Evolutionary conservation across 2,329 filamentous ascomycete species (phyloP), one percentile per base, ranked within the genome.

Genomic region (Basipetospora chlamydospora): DNA sequence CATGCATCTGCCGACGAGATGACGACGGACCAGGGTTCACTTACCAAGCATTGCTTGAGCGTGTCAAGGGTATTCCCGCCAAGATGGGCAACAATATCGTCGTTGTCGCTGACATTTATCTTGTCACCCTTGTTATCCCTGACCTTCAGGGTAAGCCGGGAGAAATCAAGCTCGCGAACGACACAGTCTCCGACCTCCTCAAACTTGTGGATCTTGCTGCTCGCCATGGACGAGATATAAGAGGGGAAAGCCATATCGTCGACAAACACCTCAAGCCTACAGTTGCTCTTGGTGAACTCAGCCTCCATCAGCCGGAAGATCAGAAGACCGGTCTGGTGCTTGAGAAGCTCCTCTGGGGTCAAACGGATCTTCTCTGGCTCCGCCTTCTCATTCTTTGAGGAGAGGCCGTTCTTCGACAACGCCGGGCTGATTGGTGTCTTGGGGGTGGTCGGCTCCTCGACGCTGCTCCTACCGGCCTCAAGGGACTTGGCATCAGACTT

Each of bases 131-230:
- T 85, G 33, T 26, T 29, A 49, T 88, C 81, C 29, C 85, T 77
- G 33, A 95, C 68, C 39, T 86, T 82, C 44, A 98, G 69, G 0
- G 87, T 96, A 40, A 98, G 75, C 45, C 80, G 82, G 3, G 90
- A 98, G 48, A 95, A 87, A 44, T 98, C 92, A n/a, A 98, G 69
- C 56, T 98, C 90, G 42, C 90, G 84, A 41, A 98, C 82, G 58
- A 98, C 86, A 37, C 86, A 90, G 57, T 98, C 90, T 33, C 88
- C 87, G 50, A 87, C 86, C 58, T 98, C 90, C 47, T 90, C 83
- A 56, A 96, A 85, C 36, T 73, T 81, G 51, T 77, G 71, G 9
- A 67, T 62, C 47, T 68, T 79, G 28, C 67, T 70, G 49, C 73
- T 77, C 22, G 86, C 79, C 44, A 77, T 84, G 1, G 81, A 76